These are phyloP conservation scores for Beta corolliflora DNA, from an alignment of 179 eudicot genomes.

Conservation along the genomic window DNA sequence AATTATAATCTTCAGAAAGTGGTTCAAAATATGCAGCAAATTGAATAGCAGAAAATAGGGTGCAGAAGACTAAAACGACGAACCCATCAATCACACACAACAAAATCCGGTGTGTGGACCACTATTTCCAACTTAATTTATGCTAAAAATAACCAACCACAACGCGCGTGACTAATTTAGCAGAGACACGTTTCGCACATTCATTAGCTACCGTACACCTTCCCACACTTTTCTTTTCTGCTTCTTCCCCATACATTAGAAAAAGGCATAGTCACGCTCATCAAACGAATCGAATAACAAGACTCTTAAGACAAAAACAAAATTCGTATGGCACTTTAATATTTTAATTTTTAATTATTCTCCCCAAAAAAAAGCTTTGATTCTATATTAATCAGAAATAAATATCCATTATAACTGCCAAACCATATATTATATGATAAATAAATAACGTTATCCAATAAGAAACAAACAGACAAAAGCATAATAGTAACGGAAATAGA, in stretches of 20 bases:
- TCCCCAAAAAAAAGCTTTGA: not conserved
- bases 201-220: conserved; percentile 10
- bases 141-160: not conserved
- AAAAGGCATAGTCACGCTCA: not conserved
- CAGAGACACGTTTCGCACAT: conserved; percentile 13
- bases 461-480: no score
- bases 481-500: not conserved
- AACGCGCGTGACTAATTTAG: not conserved
- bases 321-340: not conserved
- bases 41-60: not conserved
- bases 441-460: no score
- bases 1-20: not conserved
- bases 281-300: not conserved
- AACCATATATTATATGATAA: no score
- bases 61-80: not conserved
- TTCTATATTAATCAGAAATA: not conserved
- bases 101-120: not conserved
- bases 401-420: conserved; percentile 4
- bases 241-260: conserved; percentile 18
- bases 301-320: conserved; percentile 9
- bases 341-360: not conserved
- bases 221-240: not conserved
- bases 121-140: not conserved
- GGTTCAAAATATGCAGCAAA: not conserved
- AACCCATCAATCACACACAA: not conserved